Conservation (phyloP, 1,139 yeast species). For the Waltiozyma sp. region DNA sequence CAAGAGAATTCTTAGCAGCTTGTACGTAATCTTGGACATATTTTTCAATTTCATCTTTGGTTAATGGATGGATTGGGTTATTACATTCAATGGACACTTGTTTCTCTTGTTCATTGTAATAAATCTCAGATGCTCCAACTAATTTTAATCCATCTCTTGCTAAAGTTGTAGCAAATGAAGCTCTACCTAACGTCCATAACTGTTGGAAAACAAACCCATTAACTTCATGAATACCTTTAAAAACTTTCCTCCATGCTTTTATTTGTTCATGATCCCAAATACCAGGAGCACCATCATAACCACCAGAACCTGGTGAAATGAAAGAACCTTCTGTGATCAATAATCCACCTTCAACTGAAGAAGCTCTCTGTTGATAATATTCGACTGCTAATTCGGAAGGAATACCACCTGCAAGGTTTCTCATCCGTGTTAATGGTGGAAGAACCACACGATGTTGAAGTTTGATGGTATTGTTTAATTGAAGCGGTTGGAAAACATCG, state of each 20-base stretch:
- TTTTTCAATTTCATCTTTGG: no score
- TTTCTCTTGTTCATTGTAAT: no score
- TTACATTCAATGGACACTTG: no score
- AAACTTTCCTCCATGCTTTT: constrained; percentile 36
- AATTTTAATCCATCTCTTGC: no score
- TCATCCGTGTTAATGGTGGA: constrained; percentile 38
- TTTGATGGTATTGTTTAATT: constrained; percentile 26
- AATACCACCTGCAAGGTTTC: constrained; percentile 12
- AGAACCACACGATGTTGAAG: constrained; percentile 27
- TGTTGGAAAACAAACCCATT: constrained; percentile 41
- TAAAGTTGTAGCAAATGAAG: no score
- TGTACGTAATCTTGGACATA: no score
- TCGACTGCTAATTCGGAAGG: constrained; percentile 35
- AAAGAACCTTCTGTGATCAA: constrained; percentile 32
- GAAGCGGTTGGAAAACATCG: constrained; percentile 32
- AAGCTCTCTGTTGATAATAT: constrained; percentile 43
- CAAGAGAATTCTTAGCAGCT: constrained; percentile 28
- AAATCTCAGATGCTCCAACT: no score
- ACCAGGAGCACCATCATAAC: no score
- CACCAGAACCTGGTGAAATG: constrained; percentile 13
- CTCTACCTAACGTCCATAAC: no score
- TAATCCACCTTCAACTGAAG: constrained; percentile 39
- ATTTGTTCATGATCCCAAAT: constrained; percentile 27
- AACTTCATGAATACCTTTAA: constrained; percentile 39
- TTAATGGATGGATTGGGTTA: no score